Percentiles rank a stretch among this genome's conserved stretches.
Evolutionary conservation across 768 basidiomycete species (phyloP).

Genomic region (Harrya chromipes): DNA sequence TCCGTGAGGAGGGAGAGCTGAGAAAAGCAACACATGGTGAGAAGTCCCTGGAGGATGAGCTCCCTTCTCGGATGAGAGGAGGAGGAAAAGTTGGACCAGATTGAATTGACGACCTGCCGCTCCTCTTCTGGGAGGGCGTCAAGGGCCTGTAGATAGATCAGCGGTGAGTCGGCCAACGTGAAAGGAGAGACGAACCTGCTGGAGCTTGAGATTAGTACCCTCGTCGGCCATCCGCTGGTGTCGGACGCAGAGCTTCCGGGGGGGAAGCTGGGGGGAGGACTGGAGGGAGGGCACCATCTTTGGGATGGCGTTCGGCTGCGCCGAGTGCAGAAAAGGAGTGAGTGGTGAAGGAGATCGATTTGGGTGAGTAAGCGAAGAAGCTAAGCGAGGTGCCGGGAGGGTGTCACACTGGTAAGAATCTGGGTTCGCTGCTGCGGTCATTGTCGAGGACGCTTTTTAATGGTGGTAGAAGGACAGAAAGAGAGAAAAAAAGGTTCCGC

Average conservation of each 20-base stretch:
- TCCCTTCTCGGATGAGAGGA: conserved; percentile 88
- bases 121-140: conserved; percentile 86
- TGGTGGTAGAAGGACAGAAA: no score
- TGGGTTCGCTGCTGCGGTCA: conserved; percentile 12
- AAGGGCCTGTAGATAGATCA: conserved; percentile 60
- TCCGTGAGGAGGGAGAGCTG: conserved; percentile 96
- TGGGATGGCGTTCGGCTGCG: background rate
- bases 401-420: conserved; percentile 55
- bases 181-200: conserved; percentile 56
- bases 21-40: conserved; percentile 99
- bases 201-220: conserved; percentile 87
- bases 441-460: background rate
- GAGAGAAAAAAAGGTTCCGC: no score
- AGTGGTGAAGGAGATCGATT: no score
- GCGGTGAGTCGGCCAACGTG: background rate
- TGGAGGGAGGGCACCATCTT: background rate
- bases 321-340: background rate
- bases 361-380: conserved; percentile 14
- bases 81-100: conserved; percentile 97
- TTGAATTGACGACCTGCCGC: conserved; percentile 80
- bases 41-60: conserved; percentile 91
- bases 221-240: conserved; percentile 98
- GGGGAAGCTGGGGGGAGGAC: conserved; percentile 30
- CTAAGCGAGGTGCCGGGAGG: conserved; percentile 59
- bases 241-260: conserved; percentile 81